A percentile compares a stretch with the other conserved stretches of the same genome.
These are phyloP conservation scores for Aspergillus luchuensis DNA, from an alignment of 2,329 filamentous ascomycete genomes.

Conservation along the genomic window DNA sequence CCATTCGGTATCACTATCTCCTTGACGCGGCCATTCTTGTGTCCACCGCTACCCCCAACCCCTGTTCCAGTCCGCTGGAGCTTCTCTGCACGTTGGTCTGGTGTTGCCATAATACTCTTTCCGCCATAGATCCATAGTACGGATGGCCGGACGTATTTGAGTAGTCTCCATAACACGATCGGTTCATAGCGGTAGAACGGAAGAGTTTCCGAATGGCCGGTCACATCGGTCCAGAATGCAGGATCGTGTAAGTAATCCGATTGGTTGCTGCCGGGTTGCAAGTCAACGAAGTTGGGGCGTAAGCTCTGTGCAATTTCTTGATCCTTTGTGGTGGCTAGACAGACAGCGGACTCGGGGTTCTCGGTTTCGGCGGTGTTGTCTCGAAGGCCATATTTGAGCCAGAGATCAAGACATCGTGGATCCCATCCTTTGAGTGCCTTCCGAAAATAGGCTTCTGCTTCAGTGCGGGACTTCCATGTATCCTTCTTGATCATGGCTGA, in stretches of 20 bases:
- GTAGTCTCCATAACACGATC: neutral
- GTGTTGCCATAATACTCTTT: neutral
- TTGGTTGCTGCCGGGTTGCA: neutral
- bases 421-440: conserved; percentile 14
- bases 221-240: neutral
- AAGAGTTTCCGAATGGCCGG: neutral
- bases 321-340: conserved; percentile 71
- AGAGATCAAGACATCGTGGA: conserved; percentile 12
- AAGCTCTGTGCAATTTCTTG: conserved; percentile 64
- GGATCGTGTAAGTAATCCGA: neutral
- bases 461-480: conserved; percentile 12
- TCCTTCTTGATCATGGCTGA: conserved; percentile 4
- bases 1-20: neutral
- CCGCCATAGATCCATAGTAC: conserved; percentile 11
- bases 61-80: conserved; percentile 1
- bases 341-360: conserved; percentile 48
- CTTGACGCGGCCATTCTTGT: neutral
- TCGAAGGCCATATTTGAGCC: conserved; percentile 16
- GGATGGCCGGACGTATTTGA: conserved; percentile 5
- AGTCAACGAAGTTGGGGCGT: conserved; percentile 27
- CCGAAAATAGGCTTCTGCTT: conserved; percentile 6
- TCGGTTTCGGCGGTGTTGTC: neutral
- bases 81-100: neutral
- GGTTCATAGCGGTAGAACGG: conserved; percentile 10
- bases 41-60: conserved; percentile 8